A percentile compares a stretch with the other conserved stretches of the same genome.
Conservation (phyloP, 345 rosid genomes). For the Arabis hirsuta region DNA sequence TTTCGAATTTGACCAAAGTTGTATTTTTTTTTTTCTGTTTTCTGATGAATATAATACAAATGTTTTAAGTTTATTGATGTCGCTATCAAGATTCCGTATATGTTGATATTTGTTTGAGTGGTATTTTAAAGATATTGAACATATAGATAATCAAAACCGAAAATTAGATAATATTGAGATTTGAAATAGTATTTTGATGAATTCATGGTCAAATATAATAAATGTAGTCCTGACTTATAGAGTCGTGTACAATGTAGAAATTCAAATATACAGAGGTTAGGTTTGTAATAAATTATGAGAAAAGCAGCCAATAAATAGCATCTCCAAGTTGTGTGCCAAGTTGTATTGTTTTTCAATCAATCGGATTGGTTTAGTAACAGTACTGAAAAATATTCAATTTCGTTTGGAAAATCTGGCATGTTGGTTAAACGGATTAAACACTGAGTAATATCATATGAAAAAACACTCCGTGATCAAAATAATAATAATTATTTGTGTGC, state of each 20-base stretch:
- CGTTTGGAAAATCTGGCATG: background rate
- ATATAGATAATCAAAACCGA: no score
- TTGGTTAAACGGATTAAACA: background rate
- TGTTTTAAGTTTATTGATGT: background rate
- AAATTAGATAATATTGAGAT: no score
- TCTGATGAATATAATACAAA: no score
- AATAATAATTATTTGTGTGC: background rate
- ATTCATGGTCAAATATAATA: constrained; percentile 1
- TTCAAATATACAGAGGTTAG: background rate
- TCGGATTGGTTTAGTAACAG: background rate
- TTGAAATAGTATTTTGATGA: constrained; percentile 3
- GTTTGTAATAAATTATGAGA: constrained; percentile 11
- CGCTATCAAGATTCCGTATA: constrained; percentile 5
- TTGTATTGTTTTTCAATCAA: constrained; percentile 3
- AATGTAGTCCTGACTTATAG: background rate
- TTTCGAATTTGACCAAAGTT: background rate
- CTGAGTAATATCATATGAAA: no score
- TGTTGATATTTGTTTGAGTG: no score
- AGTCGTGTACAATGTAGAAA: constrained; percentile 7
- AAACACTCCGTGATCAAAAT: no score
- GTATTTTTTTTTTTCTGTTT: background rate
- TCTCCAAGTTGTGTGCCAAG: constrained; percentile 30
- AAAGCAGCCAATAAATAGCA: background rate
- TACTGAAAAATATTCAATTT: background rate
- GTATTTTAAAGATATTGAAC: background rate